phyloP scores from a whole-genome alignment of 2,329 filamentous ascomycete species.

The Aspergillus sp. region DNA sequence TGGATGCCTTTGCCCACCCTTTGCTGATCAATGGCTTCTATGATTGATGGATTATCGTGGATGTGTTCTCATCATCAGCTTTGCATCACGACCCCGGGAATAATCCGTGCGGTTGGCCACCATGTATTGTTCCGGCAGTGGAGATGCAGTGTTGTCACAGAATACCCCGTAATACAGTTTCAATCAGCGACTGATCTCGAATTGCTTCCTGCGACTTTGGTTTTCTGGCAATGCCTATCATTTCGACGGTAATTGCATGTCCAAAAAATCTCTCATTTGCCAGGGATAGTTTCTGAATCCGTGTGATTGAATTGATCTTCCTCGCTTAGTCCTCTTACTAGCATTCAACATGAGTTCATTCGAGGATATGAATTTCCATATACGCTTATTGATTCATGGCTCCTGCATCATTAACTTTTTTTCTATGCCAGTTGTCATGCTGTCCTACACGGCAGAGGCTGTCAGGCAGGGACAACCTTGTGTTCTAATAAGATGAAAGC shows the following conservation, averaged over 20 bases:
- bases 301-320: conserved; percentile 19
- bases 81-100: conserved; percentile 20
- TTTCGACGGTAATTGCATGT: conserved; percentile 21
- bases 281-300: conserved; percentile 15
- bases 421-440: conserved; percentile 30
- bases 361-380: conserved; percentile 16
- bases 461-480: conserved; percentile 19
- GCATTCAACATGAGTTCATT: conserved; percentile 21
- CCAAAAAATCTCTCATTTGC: conserved; percentile 31
- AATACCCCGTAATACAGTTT: conserved; percentile 23
- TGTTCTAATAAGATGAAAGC: conserved; percentile 11
- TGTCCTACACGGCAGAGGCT: conserved; percentile 21
- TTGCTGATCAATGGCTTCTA: conserved; percentile 26
- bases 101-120: conserved; percentile 26
- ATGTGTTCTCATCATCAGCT: conserved; percentile 22
- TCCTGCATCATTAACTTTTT: conserved; percentile 23
- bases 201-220: conserved; percentile 24
- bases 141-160: conserved; percentile 28
- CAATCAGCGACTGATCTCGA: conserved; percentile 30
- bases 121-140: conserved; percentile 23
- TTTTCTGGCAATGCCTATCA: conserved; percentile 27
- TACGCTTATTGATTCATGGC: conserved; percentile 22
- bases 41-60: conserved; percentile 26
- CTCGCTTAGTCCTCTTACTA: conserved; percentile 23
- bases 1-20: conserved; percentile 16